Percentiles rank a stretch among this genome's conserved stretches.
Conservation (phyloP, 768 basidiomycete species). For the Leccinellum albellum region DNA sequence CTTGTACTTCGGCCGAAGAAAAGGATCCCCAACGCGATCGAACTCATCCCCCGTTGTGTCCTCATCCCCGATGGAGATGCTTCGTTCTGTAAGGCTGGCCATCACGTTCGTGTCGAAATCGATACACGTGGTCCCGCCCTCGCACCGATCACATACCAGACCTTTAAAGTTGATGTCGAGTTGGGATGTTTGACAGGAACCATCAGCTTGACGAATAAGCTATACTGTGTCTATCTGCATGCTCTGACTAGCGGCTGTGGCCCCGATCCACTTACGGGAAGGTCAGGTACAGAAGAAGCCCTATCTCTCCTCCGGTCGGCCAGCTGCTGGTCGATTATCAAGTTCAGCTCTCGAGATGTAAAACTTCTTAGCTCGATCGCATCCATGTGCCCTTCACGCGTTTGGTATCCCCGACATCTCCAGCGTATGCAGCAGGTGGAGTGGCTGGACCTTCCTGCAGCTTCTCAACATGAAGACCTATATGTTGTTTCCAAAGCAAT, state of each 20-base stretch:
- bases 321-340: conserved; percentile 36
- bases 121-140: neutral
- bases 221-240: conserved; percentile 43
- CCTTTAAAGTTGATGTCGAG: conserved; percentile 29
- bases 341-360: conserved; percentile 24
- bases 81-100: neutral
- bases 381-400: conserved; percentile 29
- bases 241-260: conserved; percentile 38
- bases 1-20: conserved; percentile 35
- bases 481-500: conserved; percentile 23
- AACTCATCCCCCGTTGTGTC: conserved; percentile 17
- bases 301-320: conserved; percentile 37
- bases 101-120: conserved; percentile 11
- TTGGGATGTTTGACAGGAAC: conserved; percentile 29
- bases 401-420: neutral
- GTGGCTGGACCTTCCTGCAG: conserved; percentile 23
- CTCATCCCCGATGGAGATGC: conserved; percentile 36
- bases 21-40: neutral
- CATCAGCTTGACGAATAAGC: conserved; percentile 19
- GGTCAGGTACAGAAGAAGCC: conserved; percentile 44
- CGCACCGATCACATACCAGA: conserved; percentile 17
- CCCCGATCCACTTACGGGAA: conserved; percentile 40
- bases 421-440: conserved; percentile 40
- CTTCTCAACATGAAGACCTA: conserved; percentile 30
- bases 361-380: conserved; percentile 32